Evolutionary conservation across 352 stramenopile genomes (phyloP).

Genomic region (Phytophthora idaei): DNA sequence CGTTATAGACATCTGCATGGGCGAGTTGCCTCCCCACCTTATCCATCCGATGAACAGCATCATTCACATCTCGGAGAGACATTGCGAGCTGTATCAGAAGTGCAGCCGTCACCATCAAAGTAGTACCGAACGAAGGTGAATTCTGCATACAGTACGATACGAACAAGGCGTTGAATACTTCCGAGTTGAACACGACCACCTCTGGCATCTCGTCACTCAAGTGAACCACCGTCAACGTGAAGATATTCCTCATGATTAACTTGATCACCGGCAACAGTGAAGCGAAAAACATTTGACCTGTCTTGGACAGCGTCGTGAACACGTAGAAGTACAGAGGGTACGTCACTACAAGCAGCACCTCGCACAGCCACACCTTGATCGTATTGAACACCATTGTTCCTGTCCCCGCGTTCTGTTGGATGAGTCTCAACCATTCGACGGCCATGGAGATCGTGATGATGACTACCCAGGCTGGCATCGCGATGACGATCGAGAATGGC

Average conservation of each 20-base stretch:
- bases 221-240: constrained; percentile 22
- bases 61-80: constrained; percentile 26
- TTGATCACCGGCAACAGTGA: constrained; percentile 37
- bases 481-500: constrained; percentile 23
- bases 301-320: constrained; percentile 27
- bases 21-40: constrained; percentile 8
- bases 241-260: constrained; percentile 29
- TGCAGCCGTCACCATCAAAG: constrained; percentile 22
- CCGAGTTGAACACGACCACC: constrained; percentile 30
- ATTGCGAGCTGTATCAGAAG: constrained; percentile 13
- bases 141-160: constrained; percentile 38
- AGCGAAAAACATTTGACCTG: constrained; percentile 11
- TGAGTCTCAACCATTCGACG: constrained; percentile 8
- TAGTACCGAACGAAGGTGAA: constrained; percentile 22
- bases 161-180: constrained; percentile 35
- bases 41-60: constrained; percentile 1
- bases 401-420: constrained; percentile 14
- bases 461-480: constrained; percentile 8
- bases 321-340: constrained; percentile 36
- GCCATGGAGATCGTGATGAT: constrained; percentile 10
- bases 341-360: constrained; percentile 21
- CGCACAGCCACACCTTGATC: constrained; percentile 21
- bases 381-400: constrained; percentile 20
- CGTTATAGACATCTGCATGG: constrained; percentile 13
- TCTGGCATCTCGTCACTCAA: constrained; percentile 30